Evolutionary conservation across 768 basidiomycete genomes (phyloP).

Genomic region (Mycena vitilis): DNA sequence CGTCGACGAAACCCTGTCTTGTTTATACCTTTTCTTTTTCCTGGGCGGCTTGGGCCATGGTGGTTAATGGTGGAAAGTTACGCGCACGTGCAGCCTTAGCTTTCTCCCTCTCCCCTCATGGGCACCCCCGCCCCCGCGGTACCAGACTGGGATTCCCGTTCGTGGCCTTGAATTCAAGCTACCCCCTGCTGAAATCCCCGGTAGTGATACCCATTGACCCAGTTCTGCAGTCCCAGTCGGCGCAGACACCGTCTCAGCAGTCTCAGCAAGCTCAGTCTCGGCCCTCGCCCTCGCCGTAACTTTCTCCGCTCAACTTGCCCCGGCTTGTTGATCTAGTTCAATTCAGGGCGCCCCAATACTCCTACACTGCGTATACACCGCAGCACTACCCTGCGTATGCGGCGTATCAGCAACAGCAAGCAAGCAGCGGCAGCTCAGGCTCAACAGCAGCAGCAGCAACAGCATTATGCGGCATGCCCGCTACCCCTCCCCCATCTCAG

Average conservation of each 20-base stretch:
- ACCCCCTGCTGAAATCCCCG: neutral
- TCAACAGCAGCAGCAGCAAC: slow-evolving; percentile 19
- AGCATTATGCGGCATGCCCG: slow-evolving; percentile 18
- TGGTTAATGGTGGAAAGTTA: neutral
- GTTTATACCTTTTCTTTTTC: slow-evolving; percentile 46
- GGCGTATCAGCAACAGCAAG: slow-evolving; percentile 15
- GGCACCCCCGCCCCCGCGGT: slow-evolving; percentile 12
- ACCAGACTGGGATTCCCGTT: slow-evolving; percentile 29
- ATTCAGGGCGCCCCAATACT: slow-evolving; percentile 19
- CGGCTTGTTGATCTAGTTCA: slow-evolving; percentile 20
- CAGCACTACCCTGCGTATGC: slow-evolving; percentile 3
- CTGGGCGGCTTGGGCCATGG: slow-evolving; percentile 48
- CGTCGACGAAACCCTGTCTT: neutral
- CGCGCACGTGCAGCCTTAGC: slow-evolving; percentile 9
- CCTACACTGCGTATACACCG: slow-evolving; percentile 17
- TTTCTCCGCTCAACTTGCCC: slow-evolving; percentile 20
- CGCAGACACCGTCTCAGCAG: too few relatives aligned
- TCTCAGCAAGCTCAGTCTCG: slow-evolving; percentile 12
- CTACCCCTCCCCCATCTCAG: slow-evolving; percentile 51
- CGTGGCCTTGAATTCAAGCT: neutral
- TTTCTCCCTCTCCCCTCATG: slow-evolving; percentile 10
- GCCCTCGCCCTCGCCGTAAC: slow-evolving; percentile 19
- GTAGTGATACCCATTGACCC: slow-evolving; percentile 35
- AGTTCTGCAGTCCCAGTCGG: slow-evolving; percentile 22
- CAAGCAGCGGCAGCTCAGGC: slow-evolving; percentile 1